A percentile compares a stretch with the other conserved stretches of the same genome.
phyloP scores from a whole-genome alignment of 768 basidiomycete species.

The Termitomyces sp. region DNA sequence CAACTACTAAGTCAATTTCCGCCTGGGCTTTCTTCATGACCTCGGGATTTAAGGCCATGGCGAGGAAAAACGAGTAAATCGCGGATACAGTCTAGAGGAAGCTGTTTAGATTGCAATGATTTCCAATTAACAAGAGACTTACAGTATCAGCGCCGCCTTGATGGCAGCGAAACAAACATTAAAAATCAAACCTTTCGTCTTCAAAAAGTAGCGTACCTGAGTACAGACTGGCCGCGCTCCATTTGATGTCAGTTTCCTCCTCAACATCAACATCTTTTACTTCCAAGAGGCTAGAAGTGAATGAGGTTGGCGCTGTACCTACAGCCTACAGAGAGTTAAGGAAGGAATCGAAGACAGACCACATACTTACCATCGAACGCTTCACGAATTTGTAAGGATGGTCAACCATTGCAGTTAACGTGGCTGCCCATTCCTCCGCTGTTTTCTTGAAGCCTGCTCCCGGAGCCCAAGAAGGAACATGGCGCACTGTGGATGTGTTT shows the following conservation, averaged over 20 bases:
- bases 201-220: slow-evolving; percentile 28
- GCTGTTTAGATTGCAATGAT: slow-evolving; percentile 1
- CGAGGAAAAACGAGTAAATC: slow-evolving; percentile 57
- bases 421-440: slow-evolving; percentile 48
- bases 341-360: slow-evolving; percentile 6
- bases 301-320: slow-evolving; percentile 54
- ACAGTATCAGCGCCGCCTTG: slow-evolving; percentile 59
- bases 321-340: slow-evolving; percentile 35
- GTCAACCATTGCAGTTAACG: slow-evolving; percentile 51
- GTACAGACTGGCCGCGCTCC: slow-evolving; percentile 57
- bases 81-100: slow-evolving; percentile 52
- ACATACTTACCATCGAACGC: slow-evolving; percentile 47
- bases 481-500: slow-evolving; percentile 35
- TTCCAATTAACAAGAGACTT: slow-evolving; percentile 14
- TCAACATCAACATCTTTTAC: slow-evolving; percentile 42
- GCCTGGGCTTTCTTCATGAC: slow-evolving; percentile 54
- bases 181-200: not conserved
- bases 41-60: slow-evolving; percentile 53
- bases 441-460: slow-evolving; percentile 53
- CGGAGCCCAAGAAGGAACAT: slow-evolving; percentile 61
- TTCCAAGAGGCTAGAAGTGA: slow-evolving; percentile 54
- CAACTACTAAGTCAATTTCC: slow-evolving; percentile 58
- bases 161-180: slow-evolving; percentile 3
- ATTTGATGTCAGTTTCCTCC: slow-evolving; percentile 61
- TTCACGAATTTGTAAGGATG: slow-evolving; percentile 54